These are phyloP conservation scores for Leccinum huronense DNA, from an alignment of 1,284 basidiomycete genomes.

Conservation along the genomic window DNA sequence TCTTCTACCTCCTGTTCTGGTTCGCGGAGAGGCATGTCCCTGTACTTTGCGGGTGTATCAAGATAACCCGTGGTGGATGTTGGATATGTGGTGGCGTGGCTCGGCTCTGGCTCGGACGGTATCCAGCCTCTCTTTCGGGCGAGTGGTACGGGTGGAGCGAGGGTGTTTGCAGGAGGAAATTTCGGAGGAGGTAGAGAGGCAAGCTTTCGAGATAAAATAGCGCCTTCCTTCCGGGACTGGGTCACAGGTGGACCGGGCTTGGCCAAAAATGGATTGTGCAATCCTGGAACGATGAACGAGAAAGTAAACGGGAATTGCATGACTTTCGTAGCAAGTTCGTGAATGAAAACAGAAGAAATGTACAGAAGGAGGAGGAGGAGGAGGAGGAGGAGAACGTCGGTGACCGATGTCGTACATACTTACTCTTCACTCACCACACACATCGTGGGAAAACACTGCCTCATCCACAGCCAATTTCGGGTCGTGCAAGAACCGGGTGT, in stretches of 20 bases:
- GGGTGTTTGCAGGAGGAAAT: constrained; percentile 23
- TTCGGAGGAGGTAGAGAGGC: constrained; percentile 30
- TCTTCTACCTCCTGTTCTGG: constrained; percentile 42
- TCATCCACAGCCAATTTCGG: background rate
- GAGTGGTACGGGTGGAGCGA: constrained; percentile 36
- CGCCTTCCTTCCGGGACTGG: constrained; percentile 28
- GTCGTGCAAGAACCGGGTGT: too few relatives aligned
- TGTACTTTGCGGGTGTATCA: constrained; percentile 62
- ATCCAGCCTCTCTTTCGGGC: constrained; percentile 70
- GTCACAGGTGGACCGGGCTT: constrained; percentile 11
- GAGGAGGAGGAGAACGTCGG: background rate
- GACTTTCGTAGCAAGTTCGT: constrained; percentile 27
- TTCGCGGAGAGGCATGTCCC: constrained; percentile 44
- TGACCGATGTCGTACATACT: background rate
- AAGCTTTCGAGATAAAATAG: constrained; percentile 18
- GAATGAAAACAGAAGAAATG: constrained; percentile 7
- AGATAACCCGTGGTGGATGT: constrained; percentile 60
- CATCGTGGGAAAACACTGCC: constrained; percentile 10
- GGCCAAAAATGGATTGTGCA: constrained; percentile 61
- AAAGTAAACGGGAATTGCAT: constrained; percentile 71
- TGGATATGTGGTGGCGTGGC: constrained; percentile 48
- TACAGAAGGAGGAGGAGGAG: background rate
- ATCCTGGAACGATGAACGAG: constrained; percentile 56
- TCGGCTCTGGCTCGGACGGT: constrained; percentile 55
- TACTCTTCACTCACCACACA: background rate